phyloP scores from a whole-genome alignment of 2,329 filamentous ascomycete genomes.

The Xylaria sp. region DNA sequence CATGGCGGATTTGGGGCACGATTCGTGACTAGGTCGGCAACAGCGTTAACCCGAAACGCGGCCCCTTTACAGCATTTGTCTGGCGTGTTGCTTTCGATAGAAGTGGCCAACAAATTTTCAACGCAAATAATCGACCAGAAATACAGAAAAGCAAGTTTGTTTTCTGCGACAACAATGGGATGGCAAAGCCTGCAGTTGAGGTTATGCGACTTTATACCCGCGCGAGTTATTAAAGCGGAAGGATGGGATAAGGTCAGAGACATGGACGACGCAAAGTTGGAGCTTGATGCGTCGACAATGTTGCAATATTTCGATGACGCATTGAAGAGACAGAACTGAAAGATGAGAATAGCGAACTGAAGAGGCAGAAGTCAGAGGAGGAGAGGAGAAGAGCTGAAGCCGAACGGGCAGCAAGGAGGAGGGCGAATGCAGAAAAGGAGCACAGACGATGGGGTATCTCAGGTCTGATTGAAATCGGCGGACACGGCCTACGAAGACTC shows the following conservation, averaged over 20 bases:
- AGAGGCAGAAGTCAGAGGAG: not conserved
- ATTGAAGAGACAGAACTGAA: not conserved
- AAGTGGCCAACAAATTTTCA: not conserved
- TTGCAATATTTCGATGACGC: constrained; percentile 1
- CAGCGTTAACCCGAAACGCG: not conserved
- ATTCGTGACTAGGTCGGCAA: not conserved
- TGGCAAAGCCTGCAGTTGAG: not conserved
- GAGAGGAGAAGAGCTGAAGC: not conserved
- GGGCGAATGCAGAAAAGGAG: constrained; percentile 1
- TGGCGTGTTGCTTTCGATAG: constrained; percentile 6
- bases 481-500: constrained; percentile 40
- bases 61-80: not conserved
- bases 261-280: not conserved
- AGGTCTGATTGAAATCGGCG: not conserved
- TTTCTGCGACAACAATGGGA: not conserved
- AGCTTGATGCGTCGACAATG: constrained; percentile 8
- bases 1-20: not conserved
- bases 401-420: constrained; percentile 1
- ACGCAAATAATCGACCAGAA: not conserved
- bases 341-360: not conserved
- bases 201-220: constrained; percentile 7
- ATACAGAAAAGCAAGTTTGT: not conserved
- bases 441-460: not conserved
- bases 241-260: not conserved
- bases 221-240: constrained; percentile 10